These are phyloP conservation scores for Coprinopsis strossmayeri DNA, from an alignment of 768 basidiomycete species.

Conservation along the genomic window DNA sequence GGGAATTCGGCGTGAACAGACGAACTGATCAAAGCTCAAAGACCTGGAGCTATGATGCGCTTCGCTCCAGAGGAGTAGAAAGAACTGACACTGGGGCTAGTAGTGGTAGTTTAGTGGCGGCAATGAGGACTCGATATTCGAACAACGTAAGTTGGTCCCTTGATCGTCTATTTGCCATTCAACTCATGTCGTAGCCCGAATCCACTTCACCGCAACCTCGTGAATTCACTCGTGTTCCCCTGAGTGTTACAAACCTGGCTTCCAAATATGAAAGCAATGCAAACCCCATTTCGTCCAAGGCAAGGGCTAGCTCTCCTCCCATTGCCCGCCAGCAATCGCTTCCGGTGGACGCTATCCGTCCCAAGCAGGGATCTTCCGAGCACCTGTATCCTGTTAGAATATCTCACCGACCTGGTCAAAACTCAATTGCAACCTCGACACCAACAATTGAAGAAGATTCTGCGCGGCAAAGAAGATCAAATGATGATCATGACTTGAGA, in stretches of 20 bases:
- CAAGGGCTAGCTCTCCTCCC: slow-evolving; percentile 20
- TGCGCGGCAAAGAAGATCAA: slow-evolving; percentile 27
- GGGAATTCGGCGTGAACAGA: slow-evolving; percentile 2
- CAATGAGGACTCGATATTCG: slow-evolving; percentile 60
- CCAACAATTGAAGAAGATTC: slow-evolving; percentile 21
- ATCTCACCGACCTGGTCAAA: slow-evolving; percentile 10
- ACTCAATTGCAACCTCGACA: slow-evolving; percentile 8
- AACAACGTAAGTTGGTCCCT: slow-evolving; percentile 32
- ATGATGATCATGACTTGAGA: slow-evolving; percentile 46
- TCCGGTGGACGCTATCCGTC: slow-evolving; percentile 15
- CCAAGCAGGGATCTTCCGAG: slow-evolving; percentile 13
- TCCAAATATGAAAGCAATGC: slow-evolving; percentile 50
- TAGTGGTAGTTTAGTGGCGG: slow-evolving; percentile 56
- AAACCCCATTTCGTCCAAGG: slow-evolving; percentile 33
- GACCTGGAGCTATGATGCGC: slow-evolving; percentile 4
- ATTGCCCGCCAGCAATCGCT: slow-evolving; percentile 24
- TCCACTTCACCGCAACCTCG: slow-evolving; percentile 48
- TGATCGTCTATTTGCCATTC: slow-evolving; percentile 7
- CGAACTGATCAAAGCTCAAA: not conserved
- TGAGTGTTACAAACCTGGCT: slow-evolving; percentile 59
- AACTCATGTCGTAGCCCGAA: slow-evolving; percentile 32
- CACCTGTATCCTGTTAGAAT: slow-evolving; percentile 10
- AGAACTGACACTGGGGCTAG: slow-evolving; percentile 48
- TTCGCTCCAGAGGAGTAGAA: slow-evolving; percentile 25
- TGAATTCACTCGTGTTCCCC: slow-evolving; percentile 56